phyloP scores from a whole-genome alignment of 2,329 filamentous ascomycete genomes.

The Acephala macrosclerotiorum region DNA sequence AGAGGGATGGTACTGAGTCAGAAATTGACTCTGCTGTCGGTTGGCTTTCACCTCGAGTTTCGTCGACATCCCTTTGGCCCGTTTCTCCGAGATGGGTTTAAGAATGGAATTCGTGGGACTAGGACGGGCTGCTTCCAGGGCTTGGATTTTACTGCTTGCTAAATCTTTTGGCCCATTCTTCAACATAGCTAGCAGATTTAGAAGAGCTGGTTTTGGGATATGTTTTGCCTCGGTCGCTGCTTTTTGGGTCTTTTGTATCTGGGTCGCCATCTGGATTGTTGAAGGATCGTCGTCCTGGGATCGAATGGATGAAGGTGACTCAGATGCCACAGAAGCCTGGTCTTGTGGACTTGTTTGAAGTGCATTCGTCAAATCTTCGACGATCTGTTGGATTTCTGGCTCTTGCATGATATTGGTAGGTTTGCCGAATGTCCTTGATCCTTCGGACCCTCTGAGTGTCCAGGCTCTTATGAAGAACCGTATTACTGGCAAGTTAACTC shows the following conservation, averaged over 20 bases:
- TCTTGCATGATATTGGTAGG: conserved; percentile 33
- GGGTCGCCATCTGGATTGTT: not conserved
- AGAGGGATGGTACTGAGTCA: not conserved
- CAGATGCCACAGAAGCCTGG: not conserved
- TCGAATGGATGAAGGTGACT: conserved; percentile 15
- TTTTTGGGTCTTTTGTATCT: not conserved
- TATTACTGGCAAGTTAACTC: not conserved
- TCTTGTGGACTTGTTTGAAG: not conserved
- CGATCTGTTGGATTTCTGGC: not conserved
- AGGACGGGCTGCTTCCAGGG: not conserved
- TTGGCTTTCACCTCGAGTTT: conserved; percentile 28
- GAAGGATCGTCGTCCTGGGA: conserved; percentile 1
- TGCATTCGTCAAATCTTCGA: conserved; percentile 6
- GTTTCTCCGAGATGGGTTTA: conserved; percentile 6
- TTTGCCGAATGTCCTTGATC: conserved; percentile 38
- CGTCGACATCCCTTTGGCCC: conserved; percentile 17
- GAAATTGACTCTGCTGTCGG: conserved; percentile 8
- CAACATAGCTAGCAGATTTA: not conserved
- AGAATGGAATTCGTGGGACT: not conserved
- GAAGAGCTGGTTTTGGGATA: not conserved
- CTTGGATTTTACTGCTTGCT: not conserved
- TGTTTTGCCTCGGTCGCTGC: not conserved
- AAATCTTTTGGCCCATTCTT: not conserved
- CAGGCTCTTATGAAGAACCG: conserved; percentile 10
- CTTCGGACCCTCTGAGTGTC: conserved; percentile 29